phyloP scores from a whole-genome alignment of 2,329 filamentous ascomycete genomes.

The Trichoderma guizhouense region DNA sequence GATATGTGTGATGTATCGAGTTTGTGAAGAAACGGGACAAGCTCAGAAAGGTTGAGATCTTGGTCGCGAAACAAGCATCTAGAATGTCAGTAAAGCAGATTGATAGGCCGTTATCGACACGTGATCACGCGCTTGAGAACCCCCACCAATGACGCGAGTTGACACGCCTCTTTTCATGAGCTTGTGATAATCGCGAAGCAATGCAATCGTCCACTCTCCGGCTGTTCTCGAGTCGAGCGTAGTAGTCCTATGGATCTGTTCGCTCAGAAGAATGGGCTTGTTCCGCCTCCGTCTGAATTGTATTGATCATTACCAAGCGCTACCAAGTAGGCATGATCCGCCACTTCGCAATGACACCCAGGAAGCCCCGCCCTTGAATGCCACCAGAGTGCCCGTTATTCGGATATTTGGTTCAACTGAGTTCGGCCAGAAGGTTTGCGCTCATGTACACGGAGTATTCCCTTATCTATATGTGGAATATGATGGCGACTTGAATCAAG shows the following conservation, averaged over 20 bases:
- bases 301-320: slow-evolving; percentile 88
- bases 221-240: background rate
- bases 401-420: slow-evolving; percentile 90
- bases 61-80: background rate
- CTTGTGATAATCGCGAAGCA: background rate
- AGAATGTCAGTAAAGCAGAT: background rate
- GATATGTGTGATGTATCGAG: background rate
- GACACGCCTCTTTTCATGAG: background rate
- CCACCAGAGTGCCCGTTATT: slow-evolving; percentile 78
- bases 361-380: slow-evolving; percentile 56
- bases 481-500: slow-evolving; percentile 60
- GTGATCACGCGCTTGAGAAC: slow-evolving; percentile 27
- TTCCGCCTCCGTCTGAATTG: slow-evolving; percentile 94
- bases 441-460: slow-evolving; percentile 91
- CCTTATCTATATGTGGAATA: slow-evolving; percentile 95
- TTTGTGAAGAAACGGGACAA: background rate
- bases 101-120: slow-evolving; percentile 24
- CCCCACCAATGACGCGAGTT: slow-evolving; percentile 12
- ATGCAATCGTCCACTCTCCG: background rate
- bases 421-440: slow-evolving; percentile 92
- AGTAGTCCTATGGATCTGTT: slow-evolving; percentile 21
- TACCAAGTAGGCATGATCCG: slow-evolving; percentile 77
- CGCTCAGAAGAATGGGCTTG: slow-evolving; percentile 47
- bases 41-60: too few species aligned
- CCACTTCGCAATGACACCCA: slow-evolving; percentile 64